phyloP scores from a whole-genome alignment of 1,284 basidiomycete genomes.

The Trichosporon ovoides region DNA sequence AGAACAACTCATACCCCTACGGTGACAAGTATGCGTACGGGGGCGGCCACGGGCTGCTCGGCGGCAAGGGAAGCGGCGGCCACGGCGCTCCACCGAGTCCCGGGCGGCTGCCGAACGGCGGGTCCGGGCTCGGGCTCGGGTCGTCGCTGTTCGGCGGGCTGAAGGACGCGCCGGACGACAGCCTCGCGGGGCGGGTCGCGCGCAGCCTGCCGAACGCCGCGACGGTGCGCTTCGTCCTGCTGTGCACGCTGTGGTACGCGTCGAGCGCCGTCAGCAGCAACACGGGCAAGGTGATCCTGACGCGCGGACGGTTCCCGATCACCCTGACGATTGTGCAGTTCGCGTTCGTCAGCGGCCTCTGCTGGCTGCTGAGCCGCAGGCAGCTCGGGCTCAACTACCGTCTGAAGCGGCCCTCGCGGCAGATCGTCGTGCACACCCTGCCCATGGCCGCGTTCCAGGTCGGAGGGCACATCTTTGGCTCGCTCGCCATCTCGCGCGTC shows the following conservation, averaged over 20 bases:
- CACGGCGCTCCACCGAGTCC: background rate
- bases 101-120: background rate
- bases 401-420: conserved; percentile 63
- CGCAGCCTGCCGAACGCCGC: conserved; percentile 25
- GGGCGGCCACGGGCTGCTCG: background rate
- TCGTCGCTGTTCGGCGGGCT: background rate
- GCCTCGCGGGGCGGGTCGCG: background rate
- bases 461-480: conserved; percentile 95
- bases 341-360: conserved; percentile 83
- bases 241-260: conserved; percentile 50
- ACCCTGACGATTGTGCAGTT: conserved; percentile 94
- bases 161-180: background rate
- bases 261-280: conserved; percentile 49
- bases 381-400: conserved; percentile 54
- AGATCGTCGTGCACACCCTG: conserved; percentile 71
- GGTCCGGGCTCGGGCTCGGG: background rate
- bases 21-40: background rate
- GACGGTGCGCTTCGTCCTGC: conserved; percentile 44
- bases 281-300: conserved; percentile 50
- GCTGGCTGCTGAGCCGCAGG: conserved; percentile 70
- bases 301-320: conserved; percentile 48
- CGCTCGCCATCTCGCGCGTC: conserved; percentile 91
- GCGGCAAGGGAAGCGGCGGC: background rate
- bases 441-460: conserved; percentile 90
- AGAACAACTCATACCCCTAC: background rate